Conservation (phyloP, 2,329 filamentous ascomycete genomes). For the Arthrocladium fulminans region DNA sequence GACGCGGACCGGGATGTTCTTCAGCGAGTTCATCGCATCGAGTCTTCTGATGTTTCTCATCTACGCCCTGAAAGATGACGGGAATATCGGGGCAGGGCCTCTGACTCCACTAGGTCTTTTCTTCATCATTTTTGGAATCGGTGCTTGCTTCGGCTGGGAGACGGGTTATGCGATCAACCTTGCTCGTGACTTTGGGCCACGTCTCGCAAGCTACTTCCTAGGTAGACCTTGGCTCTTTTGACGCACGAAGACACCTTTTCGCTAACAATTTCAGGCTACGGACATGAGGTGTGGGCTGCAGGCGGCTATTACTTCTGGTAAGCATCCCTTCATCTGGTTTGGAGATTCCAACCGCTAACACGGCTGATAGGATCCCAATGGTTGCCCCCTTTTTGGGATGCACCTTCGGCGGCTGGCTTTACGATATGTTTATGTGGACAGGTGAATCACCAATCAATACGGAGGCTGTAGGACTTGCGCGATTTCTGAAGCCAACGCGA, state of each 20-base stretch:
- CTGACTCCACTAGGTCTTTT: conserved; percentile 55
- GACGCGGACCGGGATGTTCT: conserved; percentile 59
- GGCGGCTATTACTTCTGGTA: conserved; percentile 51
- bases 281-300: conserved; percentile 56
- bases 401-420: conserved; percentile 55
- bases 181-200: conserved; percentile 62
- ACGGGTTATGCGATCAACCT: conserved; percentile 70
- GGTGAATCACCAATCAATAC: conserved; percentile 60
- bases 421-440: conserved; percentile 61
- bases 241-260: neutral
- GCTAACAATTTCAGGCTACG: conserved; percentile 49
- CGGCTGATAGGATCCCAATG: conserved; percentile 52
- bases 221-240: neutral
- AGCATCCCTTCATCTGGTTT: neutral
- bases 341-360: neutral
- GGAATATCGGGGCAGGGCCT: conserved; percentile 45
- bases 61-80: conserved; percentile 52
- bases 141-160: conserved; percentile 66
- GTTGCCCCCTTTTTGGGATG: conserved; percentile 60
- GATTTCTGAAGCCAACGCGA: conserved; percentile 32
- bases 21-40: conserved; percentile 62
- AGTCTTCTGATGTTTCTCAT: conserved; percentile 63
- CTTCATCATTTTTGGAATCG: conserved; percentile 66
- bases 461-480: conserved; percentile 53
- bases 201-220: conserved; percentile 54